Conservation (phyloP, 2,329 filamentous ascomycete genomes). For the Pseudogymnoascus sp. region DNA sequence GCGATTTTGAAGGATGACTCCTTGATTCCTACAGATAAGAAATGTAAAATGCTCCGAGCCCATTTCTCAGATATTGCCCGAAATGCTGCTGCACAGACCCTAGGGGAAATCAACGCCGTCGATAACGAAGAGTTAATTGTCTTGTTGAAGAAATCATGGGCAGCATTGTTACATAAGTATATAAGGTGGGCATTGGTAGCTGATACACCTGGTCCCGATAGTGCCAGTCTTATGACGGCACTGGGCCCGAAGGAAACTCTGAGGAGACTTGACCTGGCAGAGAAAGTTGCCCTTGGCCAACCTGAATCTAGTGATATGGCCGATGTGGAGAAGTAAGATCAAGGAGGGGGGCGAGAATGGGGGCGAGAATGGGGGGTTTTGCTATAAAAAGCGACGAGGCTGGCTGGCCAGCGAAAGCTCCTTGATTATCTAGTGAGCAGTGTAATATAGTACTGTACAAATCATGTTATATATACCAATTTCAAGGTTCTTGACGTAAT, state of each 20-base stretch:
- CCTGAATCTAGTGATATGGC: neutral
- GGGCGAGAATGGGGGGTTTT: neutral
- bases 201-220: slow-evolving; percentile 44
- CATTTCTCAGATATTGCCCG: slow-evolving; percentile 14
- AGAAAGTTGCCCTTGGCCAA: slow-evolving; percentile 12
- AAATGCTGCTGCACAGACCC: slow-evolving; percentile 11
- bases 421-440: neutral
- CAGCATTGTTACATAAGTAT: slow-evolving; percentile 44
- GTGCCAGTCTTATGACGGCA: slow-evolving; percentile 46
- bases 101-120: slow-evolving; percentile 18
- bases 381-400: neutral
- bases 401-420: neutral
- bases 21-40: slow-evolving; percentile 20
- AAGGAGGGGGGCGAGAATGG: neutral
- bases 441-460: slow-evolving; percentile 1
- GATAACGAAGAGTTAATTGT: neutral
- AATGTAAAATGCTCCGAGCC: slow-evolving; percentile 9
- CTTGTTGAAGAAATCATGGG: slow-evolving; percentile 27
- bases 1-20: neutral
- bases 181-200: slow-evolving; percentile 49
- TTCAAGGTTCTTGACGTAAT: neutral
- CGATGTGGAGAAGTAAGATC: neutral
- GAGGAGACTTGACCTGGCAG: slow-evolving; percentile 28
- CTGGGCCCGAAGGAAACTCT: slow-evolving; percentile 46
- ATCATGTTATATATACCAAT: slow-evolving; percentile 1